Evolutionary conservation across 2,329 filamentous ascomycete genomes (phyloP).

Genomic region (Thielaviopsis euricoi): DNA sequence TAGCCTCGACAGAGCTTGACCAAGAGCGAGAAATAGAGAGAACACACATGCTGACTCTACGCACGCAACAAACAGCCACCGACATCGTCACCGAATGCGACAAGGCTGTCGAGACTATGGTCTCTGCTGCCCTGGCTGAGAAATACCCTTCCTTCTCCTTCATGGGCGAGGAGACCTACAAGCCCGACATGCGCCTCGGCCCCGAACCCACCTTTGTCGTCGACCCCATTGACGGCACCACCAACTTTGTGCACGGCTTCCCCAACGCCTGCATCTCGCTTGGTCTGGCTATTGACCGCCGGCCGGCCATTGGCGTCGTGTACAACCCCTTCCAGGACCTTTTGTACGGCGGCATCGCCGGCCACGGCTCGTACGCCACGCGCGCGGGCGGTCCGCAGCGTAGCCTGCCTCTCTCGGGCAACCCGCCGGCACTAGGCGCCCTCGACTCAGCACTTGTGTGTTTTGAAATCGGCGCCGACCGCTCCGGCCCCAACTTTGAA

Average conservation of each 20-base stretch:
- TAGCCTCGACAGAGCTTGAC: background rate
- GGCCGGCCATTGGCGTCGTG: conserved; percentile 54
- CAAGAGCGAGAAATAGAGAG: no score
- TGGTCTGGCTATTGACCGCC: conserved; percentile 46
- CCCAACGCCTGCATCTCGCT: conserved; percentile 63
- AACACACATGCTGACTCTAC: conserved; percentile 11
- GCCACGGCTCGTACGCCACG: conserved; percentile 46
- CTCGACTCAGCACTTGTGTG: conserved; percentile 50
- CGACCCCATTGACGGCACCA: conserved; percentile 70
- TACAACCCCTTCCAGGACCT: conserved; percentile 63
- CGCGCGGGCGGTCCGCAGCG: conserved; percentile 24
- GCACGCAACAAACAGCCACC: conserved; percentile 29
- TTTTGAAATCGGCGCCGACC: conserved; percentile 57
- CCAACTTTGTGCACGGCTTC: conserved; percentile 66
- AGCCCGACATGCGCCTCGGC: conserved; percentile 46
- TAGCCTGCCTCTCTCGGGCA: conserved; percentile 24
- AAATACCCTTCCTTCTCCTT: conserved; percentile 43
- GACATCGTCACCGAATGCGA: conserved; percentile 55
- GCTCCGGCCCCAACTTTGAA: conserved; percentile 53
- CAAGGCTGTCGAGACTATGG: conserved; percentile 47
- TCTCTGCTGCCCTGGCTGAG: conserved; percentile 32
- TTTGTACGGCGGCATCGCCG: conserved; percentile 52
- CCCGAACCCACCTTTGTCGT: conserved; percentile 59
- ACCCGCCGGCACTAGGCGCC: conserved; percentile 38
- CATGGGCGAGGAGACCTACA: conserved; percentile 64